Conservation (phyloP, 2,329 filamentous ascomycete genomes). For the Cercospora berteroae region DNA sequence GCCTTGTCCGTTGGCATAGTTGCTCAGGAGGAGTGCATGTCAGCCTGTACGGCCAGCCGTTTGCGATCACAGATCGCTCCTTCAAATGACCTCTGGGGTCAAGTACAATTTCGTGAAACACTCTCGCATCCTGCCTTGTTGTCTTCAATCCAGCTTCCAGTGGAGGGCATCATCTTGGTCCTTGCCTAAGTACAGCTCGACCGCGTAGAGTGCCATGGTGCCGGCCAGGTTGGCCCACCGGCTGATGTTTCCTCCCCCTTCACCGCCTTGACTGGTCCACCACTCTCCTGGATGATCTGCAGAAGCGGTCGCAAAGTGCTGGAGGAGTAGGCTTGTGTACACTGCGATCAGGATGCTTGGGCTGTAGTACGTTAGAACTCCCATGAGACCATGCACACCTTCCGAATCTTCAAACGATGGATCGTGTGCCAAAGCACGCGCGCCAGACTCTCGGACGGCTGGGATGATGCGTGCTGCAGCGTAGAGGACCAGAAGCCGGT, state of each 20-base stretch:
- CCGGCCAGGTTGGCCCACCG: constrained; percentile 88
- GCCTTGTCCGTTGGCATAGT: neutral
- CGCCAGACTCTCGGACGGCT: constrained; percentile 82
- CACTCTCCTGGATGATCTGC: constrained; percentile 60
- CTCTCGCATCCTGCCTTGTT: neutral
- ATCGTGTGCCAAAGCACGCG: constrained; percentile 77
- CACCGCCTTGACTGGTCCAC: constrained; percentile 83
- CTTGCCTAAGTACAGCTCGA: constrained; percentile 84
- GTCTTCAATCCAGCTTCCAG: constrained; percentile 64
- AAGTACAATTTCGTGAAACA: neutral
- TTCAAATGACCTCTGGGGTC: neutral
- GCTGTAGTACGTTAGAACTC: constrained; percentile 87
- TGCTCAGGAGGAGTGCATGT: neutral
- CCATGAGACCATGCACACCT: constrained; percentile 73
- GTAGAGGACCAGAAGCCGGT: constrained; percentile 92
- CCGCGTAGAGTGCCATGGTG: constrained; percentile 84
- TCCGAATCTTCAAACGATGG: constrained; percentile 71
- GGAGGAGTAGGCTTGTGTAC: constrained; percentile 91
- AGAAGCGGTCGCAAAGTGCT: constrained; percentile 81
- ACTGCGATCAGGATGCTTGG: constrained; percentile 92
- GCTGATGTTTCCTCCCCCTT: constrained; percentile 81
- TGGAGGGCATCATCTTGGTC: constrained; percentile 78
- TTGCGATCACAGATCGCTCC: neutral
- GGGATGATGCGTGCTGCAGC: constrained; percentile 94
- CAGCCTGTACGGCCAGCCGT: neutral